A percentile compares a stretch with the other conserved stretches of the same genome.
Evolutionary conservation across 805 yeast genomes (phyloP).

Genomic region (Ogataea dorogensis): DNA sequence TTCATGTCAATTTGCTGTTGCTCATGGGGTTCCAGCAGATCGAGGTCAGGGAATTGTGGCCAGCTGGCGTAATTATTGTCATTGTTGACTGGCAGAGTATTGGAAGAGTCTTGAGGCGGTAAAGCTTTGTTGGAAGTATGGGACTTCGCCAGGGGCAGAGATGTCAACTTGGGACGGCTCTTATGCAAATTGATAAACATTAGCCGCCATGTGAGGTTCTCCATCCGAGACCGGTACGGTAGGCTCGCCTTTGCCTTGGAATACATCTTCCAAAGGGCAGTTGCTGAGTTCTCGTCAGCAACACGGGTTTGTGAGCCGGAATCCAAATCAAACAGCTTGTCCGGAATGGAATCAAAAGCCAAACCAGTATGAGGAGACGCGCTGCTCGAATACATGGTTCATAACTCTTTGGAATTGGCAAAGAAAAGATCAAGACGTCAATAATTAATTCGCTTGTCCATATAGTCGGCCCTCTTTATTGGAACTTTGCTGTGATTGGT

Average conservation of each 20-base stretch:
- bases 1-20: conserved; percentile 38
- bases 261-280: conserved; percentile 78
- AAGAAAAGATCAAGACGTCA: conserved; percentile 4
- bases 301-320: conserved; percentile 7
- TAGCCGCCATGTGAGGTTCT: conserved; percentile 85
- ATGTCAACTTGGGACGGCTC: conserved; percentile 10
- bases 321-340: conserved; percentile 8
- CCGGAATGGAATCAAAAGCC: conserved; percentile 8
- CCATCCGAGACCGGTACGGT: conserved; percentile 76
- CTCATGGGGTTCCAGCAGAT: conserved; percentile 15
- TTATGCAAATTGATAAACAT: conserved; percentile 52
- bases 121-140: background rate
- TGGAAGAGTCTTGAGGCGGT: background rate
- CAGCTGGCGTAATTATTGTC: conserved; percentile 27
- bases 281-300: conserved; percentile 41
- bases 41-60: conserved; percentile 37
- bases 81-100: conserved; percentile 8
- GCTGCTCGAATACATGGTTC: conserved; percentile 15
- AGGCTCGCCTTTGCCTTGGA: conserved; percentile 68
- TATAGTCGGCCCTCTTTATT: conserved; percentile 4
- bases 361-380: conserved; percentile 13
- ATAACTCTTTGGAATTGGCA: conserved; percentile 2
- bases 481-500: conserved; percentile 10
- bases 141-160: conserved; percentile 1
- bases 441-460: conserved; percentile 5